Evolutionary conservation across 768 basidiomycete species (phyloP), one percentile per base, ranked within the genome.

Genomic region (Pulveroboletus ravenelii): DNA sequence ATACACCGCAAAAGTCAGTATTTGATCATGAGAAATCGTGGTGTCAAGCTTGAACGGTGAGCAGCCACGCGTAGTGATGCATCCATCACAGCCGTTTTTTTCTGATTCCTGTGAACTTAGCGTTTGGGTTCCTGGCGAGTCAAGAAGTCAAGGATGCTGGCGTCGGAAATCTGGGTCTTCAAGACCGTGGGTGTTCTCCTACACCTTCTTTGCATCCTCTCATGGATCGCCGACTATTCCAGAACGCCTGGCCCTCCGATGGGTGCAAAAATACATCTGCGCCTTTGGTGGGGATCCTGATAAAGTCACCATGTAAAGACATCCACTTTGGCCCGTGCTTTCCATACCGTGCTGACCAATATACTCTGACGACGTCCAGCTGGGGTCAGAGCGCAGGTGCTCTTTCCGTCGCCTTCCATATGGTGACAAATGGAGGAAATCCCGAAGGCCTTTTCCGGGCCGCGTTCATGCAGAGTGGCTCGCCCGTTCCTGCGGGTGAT

Each of bases 251-350:
- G 78, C 77, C 1, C 59, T 79, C 10, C 55, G 71, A 54, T 81
- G 78, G 85, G 75, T 86, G 0, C 79, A 85, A 56, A 63, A 72
- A 20, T 78, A 87, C 55, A 83, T 86, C 39, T 69, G 56, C 14
- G 62, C 63, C 0, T 87, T 86, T 54, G 84, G 85, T 10, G 84
- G 83, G 13, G 79, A 78, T 53, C 71, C 70, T n/a, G 58, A n/a
- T 10, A 72, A 75, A 65, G 75, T 74, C 7, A 61, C 69, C 12
- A 57, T 68, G 61, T 62, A 47, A 49, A 10, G 6, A 7, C 6
- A n/a, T 45, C 30, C 14, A 23, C 20, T 23, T n/a, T 23, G 20
- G 20, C 20, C 25, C 18, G 13, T 30, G 15, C 6, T 18, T 52
- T 41, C 10, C 6, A 1, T 14, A 1, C 14, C 29, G 31, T 25